Evolutionary conservation across 2,329 filamentous ascomycete genomes (phyloP).

Genomic region (Exophiala bonariae): DNA sequence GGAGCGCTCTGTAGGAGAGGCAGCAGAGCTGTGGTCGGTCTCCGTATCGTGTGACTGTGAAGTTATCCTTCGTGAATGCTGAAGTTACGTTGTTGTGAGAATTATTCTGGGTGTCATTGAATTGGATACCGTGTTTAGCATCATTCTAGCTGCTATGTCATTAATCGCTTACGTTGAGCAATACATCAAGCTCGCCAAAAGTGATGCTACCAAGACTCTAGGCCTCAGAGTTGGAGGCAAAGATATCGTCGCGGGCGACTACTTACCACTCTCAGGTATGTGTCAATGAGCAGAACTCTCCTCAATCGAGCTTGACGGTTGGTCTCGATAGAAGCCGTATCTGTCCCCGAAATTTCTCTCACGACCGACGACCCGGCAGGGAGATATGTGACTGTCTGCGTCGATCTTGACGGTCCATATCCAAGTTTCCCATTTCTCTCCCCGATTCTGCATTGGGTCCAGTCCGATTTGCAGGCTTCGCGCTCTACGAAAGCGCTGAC

Average conservation of each 20-base stretch:
- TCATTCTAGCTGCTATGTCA: too few relatives aligned
- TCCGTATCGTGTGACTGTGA: too few relatives aligned
- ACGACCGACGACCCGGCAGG: not conserved
- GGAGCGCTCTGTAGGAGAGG: too few relatives aligned
- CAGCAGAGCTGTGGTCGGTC: too few relatives aligned
- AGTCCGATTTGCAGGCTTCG: constrained; percentile 27
- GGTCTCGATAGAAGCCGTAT: not conserved
- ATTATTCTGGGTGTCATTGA: too few relatives aligned
- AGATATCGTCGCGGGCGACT: not conserved
- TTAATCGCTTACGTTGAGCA: not conserved
- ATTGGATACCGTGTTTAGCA: too few relatives aligned
- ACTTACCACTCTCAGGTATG: too few relatives aligned
- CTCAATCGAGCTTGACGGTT: too few relatives aligned
- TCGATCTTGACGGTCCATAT: constrained; percentile 36
- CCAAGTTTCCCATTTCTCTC: constrained; percentile 30
- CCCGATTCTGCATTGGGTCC: constrained; percentile 37
- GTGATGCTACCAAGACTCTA: not conserved
- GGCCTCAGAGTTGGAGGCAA: not conserved
- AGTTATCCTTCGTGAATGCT: too few relatives aligned
- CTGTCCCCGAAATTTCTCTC: not conserved
- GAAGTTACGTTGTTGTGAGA: too few relatives aligned
- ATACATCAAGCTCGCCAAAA: not conserved
- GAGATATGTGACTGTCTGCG: constrained; percentile 30
- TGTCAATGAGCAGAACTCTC: too few relatives aligned
- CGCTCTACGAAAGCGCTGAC: not conserved